Evolutionary conservation across 2,329 filamentous ascomycete genomes (phyloP).

Genomic region (Cladobotryum mycophilum): DNA sequence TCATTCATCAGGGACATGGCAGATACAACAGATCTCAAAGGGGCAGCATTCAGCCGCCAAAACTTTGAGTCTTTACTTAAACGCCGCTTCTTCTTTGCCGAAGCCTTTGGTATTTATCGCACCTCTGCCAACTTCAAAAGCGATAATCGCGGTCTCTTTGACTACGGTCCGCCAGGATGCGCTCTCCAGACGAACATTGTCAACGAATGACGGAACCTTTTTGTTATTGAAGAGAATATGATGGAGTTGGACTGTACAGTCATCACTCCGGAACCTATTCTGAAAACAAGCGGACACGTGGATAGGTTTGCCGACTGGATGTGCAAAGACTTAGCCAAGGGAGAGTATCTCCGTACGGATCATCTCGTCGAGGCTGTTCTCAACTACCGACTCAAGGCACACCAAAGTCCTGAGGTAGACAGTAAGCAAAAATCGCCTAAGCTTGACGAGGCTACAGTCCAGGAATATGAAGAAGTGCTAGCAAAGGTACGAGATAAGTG

Average conservation of each 20-base stretch:
- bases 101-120: constrained; percentile 84
- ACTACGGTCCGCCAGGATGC: constrained; percentile 14
- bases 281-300: constrained; percentile 64
- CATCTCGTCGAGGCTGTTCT: constrained; percentile 63
- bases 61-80: constrained; percentile 52
- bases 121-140: not conserved
- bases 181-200: constrained; percentile 13
- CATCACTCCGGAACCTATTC: constrained; percentile 61
- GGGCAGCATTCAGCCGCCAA: no score
- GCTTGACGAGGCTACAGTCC: constrained; percentile 54
- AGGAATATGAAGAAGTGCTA: constrained; percentile 60
- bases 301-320: constrained; percentile 69
- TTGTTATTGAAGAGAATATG: constrained; percentile 15
- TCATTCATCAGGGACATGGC: no score
- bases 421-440: constrained; percentile 34
- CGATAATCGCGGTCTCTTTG: constrained; percentile 8
- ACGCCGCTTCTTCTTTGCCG: constrained; percentile 87
- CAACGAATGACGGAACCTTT: constrained; percentile 13
- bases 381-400: constrained; percentile 43
- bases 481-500: constrained; percentile 40
- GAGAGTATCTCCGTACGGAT: constrained; percentile 63
- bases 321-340: constrained; percentile 64
- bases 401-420: constrained; percentile 24
- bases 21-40: no score
- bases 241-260: constrained; percentile 62